Evolutionary conservation across 2,329 filamentous ascomycete genomes (phyloP), one percentile per base, ranked within the genome.

Genomic region (Lecanicillium sp.): DNA sequence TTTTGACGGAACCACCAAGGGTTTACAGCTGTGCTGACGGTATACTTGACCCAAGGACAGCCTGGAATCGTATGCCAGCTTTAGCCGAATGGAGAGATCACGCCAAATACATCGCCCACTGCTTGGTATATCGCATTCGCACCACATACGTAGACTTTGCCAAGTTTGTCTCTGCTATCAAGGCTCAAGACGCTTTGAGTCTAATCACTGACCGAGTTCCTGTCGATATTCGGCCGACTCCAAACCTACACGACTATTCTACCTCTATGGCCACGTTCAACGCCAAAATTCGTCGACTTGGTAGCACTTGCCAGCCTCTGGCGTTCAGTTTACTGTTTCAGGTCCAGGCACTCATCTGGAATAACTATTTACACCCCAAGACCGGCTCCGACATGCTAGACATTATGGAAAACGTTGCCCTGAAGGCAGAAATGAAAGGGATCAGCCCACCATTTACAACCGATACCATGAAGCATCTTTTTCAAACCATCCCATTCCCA

Each of bases 271-370:
- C 30, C 2, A 34, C 41, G 7, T 58, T 75, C 29, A 58, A 60
- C 15, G 46, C 48, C 6, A 54, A 53, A 7, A 46, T 58, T 13
- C 36, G 48, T 2, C 54, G 55, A 6, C 28, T 40, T 2, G 44
- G 33, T 39, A 55, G 17, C 32, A 27, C 43, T 18, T 41, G 47
- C 33, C 37, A 22, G 3, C 37, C 45, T 2, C 48, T 76, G 41
- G 60, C 73, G 5, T 85, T 79, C 45, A 53, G 59, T 0, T 50
- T 80, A 1, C 62, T 75, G 5, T 84, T 78, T 49, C 80, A 84
- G 47, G 60, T 85, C 5, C 71, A 82, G 36, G 71, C 69, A 13
- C 58, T 89, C 5, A 75, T 79, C 1, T 66, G 70, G 49, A 83
- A 84, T 46, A 76, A 74, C 17, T 77, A 72, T 39, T 62, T 87